phyloP scores from a whole-genome alignment of 495 filamentous ascomycete genomes.

The Letharia lupina region DNA sequence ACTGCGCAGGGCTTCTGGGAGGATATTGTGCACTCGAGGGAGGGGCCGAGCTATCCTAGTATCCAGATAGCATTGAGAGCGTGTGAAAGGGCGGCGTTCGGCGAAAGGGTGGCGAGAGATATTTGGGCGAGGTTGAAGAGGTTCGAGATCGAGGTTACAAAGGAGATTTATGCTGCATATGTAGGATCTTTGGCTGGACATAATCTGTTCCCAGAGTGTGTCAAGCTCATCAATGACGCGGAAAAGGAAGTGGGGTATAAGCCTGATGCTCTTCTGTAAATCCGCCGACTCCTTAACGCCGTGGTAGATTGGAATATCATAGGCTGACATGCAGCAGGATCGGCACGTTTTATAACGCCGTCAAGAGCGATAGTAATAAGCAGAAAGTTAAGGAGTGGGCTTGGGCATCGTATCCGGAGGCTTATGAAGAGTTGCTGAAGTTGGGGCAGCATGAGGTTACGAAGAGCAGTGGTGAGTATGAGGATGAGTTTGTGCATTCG shows the following conservation, averaged over 20 bases:
- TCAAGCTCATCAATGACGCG: slow-evolving; percentile 53
- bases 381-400: slow-evolving; percentile 66
- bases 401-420: slow-evolving; percentile 51
- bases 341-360: slow-evolving; percentile 64
- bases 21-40: slow-evolving; percentile 63
- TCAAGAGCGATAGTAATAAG: slow-evolving; percentile 51
- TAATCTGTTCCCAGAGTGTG: slow-evolving; percentile 55
- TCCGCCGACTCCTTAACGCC: slow-evolving; percentile 23
- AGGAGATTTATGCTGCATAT: slow-evolving; percentile 63
- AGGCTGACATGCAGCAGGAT: slow-evolving; percentile 42
- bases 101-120: slow-evolving; percentile 54
- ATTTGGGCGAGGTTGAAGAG: slow-evolving; percentile 66
- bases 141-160: slow-evolving; percentile 69
- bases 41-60: slow-evolving; percentile 74
- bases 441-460: slow-evolving; percentile 21
- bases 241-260: slow-evolving; percentile 53
- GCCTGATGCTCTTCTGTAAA: slow-evolving; percentile 65
- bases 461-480: slow-evolving; percentile 13
- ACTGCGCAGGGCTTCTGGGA: slow-evolving; percentile 71
- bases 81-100: slow-evolving; percentile 57
- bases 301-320: background rate
- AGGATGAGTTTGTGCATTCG: slow-evolving; percentile 1
- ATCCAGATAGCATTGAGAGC: slow-evolving; percentile 69
- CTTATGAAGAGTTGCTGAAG: slow-evolving; percentile 56
- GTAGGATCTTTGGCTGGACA: slow-evolving; percentile 64